Percentiles rank a stretch among this genome's conserved stretches.
Conservation (phyloP, 129 eudicot species). For the Escallonia rubra region DNA sequence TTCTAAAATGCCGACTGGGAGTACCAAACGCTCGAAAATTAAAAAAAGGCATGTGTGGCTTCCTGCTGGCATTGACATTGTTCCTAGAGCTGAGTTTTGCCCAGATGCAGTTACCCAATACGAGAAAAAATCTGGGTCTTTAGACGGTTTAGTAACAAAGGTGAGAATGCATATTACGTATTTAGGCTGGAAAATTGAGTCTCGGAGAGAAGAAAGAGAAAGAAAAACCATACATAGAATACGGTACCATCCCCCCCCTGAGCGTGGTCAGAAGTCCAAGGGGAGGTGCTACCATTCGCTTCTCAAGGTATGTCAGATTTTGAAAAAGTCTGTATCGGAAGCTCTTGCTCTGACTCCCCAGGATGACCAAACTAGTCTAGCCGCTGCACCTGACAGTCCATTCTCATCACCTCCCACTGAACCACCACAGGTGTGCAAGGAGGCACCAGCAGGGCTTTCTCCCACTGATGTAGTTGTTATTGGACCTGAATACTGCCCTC, state of each 20-base stretch:
- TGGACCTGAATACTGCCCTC: constrained; percentile 48
- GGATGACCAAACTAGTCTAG: not conserved
- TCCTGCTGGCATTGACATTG: constrained; percentile 22
- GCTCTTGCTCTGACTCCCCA: constrained; percentile 6
- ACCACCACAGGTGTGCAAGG: constrained; percentile 6
- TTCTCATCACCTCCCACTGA: constrained; percentile 1
- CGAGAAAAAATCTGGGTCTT: not conserved
- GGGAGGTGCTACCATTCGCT: constrained; percentile 37
- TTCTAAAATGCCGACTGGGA: too few species aligned
- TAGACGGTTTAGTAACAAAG: not conserved
- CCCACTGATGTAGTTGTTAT: constrained; percentile 14
- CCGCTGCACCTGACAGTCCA: constrained; percentile 4
- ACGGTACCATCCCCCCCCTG: constrained; percentile 31
- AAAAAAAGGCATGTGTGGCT: constrained; percentile 11
- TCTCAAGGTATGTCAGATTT: constrained; percentile 15
- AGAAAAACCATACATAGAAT: constrained; percentile 5
- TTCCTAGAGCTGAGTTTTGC: constrained; percentile 34
- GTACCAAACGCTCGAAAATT: too few species aligned
- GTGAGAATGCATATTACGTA: constrained; percentile 48
- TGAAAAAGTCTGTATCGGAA: constrained; percentile 13
- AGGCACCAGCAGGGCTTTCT: not conserved
- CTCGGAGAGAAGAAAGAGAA: not conserved
- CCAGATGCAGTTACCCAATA: constrained; percentile 43
- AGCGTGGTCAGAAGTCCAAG: not conserved
- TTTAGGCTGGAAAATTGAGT: constrained; percentile 67